Percentiles rank a stretch among this genome's conserved stretches.
Evolutionary conservation across 768 basidiomycete genomes (phyloP).

Genomic region (Nidularia sp.): DNA sequence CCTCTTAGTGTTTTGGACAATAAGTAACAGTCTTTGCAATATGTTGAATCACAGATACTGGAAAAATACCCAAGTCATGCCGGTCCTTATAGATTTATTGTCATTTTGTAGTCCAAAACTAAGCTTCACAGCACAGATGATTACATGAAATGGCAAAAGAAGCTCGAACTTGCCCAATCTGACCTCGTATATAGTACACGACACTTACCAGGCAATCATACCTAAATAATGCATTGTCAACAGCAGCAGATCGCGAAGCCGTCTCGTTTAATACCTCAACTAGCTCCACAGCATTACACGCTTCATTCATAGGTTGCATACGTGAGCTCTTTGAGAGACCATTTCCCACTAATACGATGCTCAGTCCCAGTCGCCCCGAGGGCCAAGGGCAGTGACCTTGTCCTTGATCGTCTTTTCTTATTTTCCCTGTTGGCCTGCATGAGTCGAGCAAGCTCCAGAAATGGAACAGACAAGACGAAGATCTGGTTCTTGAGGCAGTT

Average conservation of each 20-base stretch:
- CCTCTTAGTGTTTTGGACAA: too few relatives aligned
- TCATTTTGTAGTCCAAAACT: too few relatives aligned
- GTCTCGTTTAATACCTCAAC: conserved; percentile 89
- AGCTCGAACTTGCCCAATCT: too few relatives aligned
- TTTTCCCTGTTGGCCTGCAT: conserved; percentile 70
- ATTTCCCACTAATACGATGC: not conserved
- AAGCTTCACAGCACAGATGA: too few relatives aligned
- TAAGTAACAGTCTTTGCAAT: too few relatives aligned
- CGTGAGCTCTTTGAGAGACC: conserved; percentile 38
- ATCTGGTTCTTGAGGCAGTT: conserved; percentile 68
- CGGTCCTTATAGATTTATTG: too few relatives aligned
- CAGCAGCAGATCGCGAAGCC: conserved; percentile 90
- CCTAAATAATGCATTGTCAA: conserved; percentile 88
- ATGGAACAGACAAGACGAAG: conserved; percentile 65
- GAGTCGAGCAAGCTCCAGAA: conserved; percentile 51
- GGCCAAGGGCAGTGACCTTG: conserved; percentile 50
- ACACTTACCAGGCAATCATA: conserved; percentile 54
- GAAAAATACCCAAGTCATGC: too few relatives aligned
- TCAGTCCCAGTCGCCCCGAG: conserved; percentile 15
- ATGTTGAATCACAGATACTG: too few relatives aligned
- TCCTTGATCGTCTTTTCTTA: conserved; percentile 53
- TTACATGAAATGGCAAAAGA: too few relatives aligned
- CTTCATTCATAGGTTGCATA: conserved; percentile 73
- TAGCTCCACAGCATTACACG: conserved; percentile 87
- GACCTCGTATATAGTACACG: too few relatives aligned